Conservation (phyloP, 495 filamentous ascomycete species). For the Pseudevernia furfuracea region DNA sequence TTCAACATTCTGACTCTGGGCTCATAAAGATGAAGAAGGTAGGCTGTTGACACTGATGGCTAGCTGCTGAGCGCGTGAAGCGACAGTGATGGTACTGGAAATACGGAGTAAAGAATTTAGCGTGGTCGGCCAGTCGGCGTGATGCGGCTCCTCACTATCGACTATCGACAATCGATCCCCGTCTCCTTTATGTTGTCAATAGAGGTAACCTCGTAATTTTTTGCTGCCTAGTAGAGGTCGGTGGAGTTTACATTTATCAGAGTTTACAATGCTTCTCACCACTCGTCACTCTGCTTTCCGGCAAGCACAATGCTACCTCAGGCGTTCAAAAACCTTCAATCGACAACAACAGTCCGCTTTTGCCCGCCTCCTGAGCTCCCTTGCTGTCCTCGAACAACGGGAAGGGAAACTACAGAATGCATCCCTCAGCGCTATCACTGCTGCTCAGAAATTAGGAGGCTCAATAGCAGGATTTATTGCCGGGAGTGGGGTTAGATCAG, state of each 20-base stretch:
- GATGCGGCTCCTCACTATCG: not conserved
- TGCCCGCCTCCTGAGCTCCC: slow-evolving; percentile 71
- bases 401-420: slow-evolving; percentile 77
- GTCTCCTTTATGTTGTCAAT: not conserved
- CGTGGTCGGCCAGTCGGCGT: slow-evolving; percentile 1
- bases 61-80: not conserved
- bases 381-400: slow-evolving; percentile 88
- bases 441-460: slow-evolving; percentile 79
- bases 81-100: not conserved
- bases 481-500: slow-evolving; percentile 67
- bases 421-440: slow-evolving; percentile 79
- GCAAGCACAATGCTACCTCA: slow-evolving; percentile 41
- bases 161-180: not conserved
- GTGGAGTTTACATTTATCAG: not conserved
- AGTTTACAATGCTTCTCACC: slow-evolving; percentile 30
- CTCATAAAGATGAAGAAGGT: not conserved
- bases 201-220: not conserved
- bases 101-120: slow-evolving; percentile 4
- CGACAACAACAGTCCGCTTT: slow-evolving; percentile 41
- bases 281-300: slow-evolving; percentile 41
- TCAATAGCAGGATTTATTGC: slow-evolving; percentile 81
- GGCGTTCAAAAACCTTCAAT: slow-evolving; percentile 30
- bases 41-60: not conserved
- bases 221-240: not conserved
- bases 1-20: not conserved